Base-by-base conservation (phyloP, 1,139 yeast species). In the Yamadazyma mexicana region DNA sequence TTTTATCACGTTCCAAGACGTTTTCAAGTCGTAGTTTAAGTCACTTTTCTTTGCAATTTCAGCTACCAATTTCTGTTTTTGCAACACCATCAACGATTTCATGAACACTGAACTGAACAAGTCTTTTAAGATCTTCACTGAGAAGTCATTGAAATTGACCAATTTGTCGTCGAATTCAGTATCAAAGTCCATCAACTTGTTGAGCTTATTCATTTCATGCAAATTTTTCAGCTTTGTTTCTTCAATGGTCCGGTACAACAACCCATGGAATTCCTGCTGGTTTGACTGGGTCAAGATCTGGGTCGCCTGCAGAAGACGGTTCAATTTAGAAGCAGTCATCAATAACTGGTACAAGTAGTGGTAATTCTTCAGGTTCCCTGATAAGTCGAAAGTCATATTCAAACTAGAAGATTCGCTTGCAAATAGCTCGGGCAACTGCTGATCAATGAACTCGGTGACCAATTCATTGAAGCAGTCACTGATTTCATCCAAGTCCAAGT, bases 101-200 rank as follows among this genome's bases (percentile, higher is more conserved):
- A 79, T 66, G 51, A 85, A 87, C 8, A 87, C 68, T 2, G 80
- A 72, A 58, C 87, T 80, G 50, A 86, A 85, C 36, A 87, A 68
- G 49, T 86, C 91, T 49, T 82, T 80, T 32, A 87, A 65, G 0
- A 87, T 71, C 1, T 75, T 59, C 1, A 84, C 79, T 11, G 82
- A 67, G 17, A 77, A 61, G 45, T 81, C 86, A 39, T 65, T 69
- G 45, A 64, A 66, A 35, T 48, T 58, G 9, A 53, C 42, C 17
- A 48, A 44, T 7, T 52, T 51, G 17, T 53, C 52, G 12, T 68
- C 72, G 22, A 38, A 36, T 15, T 31, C 36, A 9, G 34, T 55
- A 15, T 69, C 73, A 29, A 44, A 43, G 26, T 46, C 50, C 11
- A 40, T 54, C 10, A 64, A 45, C 40, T 69, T 69, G 11, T 61